Base-by-base conservation (phyloP, 2,329 filamentous ascomycete species). In the Aspergillus hortae region DNA sequence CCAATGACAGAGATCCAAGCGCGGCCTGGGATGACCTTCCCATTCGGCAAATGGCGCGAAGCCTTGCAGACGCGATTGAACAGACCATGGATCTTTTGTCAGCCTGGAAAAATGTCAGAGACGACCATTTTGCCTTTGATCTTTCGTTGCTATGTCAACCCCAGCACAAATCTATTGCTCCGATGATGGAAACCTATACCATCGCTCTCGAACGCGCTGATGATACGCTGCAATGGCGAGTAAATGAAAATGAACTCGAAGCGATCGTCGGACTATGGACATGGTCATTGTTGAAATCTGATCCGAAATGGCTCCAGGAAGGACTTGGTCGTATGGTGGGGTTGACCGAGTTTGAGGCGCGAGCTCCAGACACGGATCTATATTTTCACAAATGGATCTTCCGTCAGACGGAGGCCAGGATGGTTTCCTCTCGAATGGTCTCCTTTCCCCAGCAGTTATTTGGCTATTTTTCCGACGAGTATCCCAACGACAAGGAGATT, bases 321-420 rank as follows among this genome's bases (percentile, higher is more conserved):
- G 52, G 49, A 4, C 57, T 67, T 12, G 49, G 42, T 38, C 62
- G 64, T 0, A 48, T 66, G 2, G 46, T 67, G 14, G 64, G 65
- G 1, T 33, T 67, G 11, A 56, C 27, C 7, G 49, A 53, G 14
- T 38, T 44, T 0, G 61, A 67, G 25, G 61, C 64, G 1, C 51
- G 44, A 1, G 41, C 47, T 10, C 51, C 63, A 32, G 56, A 61
- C 23, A 64, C 62, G 0, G 61, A 61, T 14, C 52, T 64, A 14
- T 59, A 61, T 23, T 68, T 65, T 32, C 57, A 64, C 14, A 69
- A 68, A 56, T 69, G 66, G 66, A 65, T 69, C 2, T 66, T 60
- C 23, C 56, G 63, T 2, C 58, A 67, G 25, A 61, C 55, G 0
- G 58, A 62, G 25, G 57, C 61, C 1, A 54, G 17, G 17, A 51